phyloP scores from a whole-genome alignment of 768 basidiomycete species.

The Boletus bicolor region DNA sequence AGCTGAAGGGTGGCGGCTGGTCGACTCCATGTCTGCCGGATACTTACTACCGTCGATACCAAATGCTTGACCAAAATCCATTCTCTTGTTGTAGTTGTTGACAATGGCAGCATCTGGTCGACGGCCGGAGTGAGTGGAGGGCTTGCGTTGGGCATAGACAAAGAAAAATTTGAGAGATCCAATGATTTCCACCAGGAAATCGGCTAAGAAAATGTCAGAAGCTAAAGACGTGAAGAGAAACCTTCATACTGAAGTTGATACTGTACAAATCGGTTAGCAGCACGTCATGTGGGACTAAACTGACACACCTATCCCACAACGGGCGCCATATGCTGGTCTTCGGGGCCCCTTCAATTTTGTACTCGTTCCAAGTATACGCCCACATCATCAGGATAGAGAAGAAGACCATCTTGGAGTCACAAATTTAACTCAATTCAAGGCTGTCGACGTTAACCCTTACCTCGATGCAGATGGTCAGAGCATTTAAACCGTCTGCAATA shows the following conservation, averaged over 20 bases:
- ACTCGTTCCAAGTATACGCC: slow-evolving; percentile 76
- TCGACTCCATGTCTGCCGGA: slow-evolving; percentile 4
- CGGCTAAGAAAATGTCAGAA: slow-evolving; percentile 39
- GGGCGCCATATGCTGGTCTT: slow-evolving; percentile 65
- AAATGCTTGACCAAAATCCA: slow-evolving; percentile 41
- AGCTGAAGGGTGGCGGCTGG: slow-evolving; percentile 5
- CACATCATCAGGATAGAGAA: slow-evolving; percentile 78
- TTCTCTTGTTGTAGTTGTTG: slow-evolving; percentile 26
- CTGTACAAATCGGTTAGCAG: slow-evolving; percentile 24
- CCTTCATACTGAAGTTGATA: slow-evolving; percentile 44
- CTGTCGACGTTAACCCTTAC: slow-evolving; percentile 34
- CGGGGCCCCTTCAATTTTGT: slow-evolving; percentile 41
- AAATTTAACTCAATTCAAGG: slow-evolving; percentile 4
- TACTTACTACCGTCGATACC: slow-evolving; percentile 29
- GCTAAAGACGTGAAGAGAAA: not conserved
- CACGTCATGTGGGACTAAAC: not conserved
- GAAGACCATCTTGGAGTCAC: slow-evolving; percentile 65
- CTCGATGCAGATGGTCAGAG: slow-evolving; percentile 81
- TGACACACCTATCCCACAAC: slow-evolving; percentile 56
- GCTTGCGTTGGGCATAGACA: slow-evolving; percentile 35
- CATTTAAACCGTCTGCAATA: slow-evolving; percentile 79
- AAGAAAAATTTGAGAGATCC: slow-evolving; percentile 62
- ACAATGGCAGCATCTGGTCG: slow-evolving; percentile 19
- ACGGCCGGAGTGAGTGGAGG: slow-evolving; percentile 21
- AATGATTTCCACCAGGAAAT: slow-evolving; percentile 65